Evolutionary conservation across 805 yeast genomes (phyloP).

Genomic region (Ogataea saltuana): DNA sequence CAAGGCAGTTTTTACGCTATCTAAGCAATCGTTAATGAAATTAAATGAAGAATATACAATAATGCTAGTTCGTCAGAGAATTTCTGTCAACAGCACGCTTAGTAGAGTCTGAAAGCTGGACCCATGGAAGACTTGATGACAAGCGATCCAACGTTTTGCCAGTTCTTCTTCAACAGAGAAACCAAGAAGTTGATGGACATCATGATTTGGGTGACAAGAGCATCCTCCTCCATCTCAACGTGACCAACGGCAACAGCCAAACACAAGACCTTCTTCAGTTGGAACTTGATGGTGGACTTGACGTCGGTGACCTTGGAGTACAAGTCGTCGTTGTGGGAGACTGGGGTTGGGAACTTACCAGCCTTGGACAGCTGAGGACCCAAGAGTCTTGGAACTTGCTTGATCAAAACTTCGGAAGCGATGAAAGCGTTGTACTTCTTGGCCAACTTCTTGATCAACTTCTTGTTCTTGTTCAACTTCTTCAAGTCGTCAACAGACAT

Average conservation of each 20-base stretch:
- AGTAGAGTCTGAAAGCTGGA: conserved; percentile 99
- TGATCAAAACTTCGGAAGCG: conserved; percentile 98
- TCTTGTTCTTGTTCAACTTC: conserved; percentile 99
- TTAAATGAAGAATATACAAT: not conserved
- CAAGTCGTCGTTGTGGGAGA: conserved; percentile 98
- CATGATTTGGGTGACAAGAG: conserved; percentile 95
- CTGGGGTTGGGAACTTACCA: conserved; percentile 99
- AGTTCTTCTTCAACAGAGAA: conserved; percentile 99
- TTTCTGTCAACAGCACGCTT: too few relatives aligned
- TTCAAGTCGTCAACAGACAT: conserved; percentile 99
- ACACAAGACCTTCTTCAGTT: conserved; percentile 99
- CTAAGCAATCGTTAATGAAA: not conserved
- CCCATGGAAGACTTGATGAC: conserved; percentile 99
- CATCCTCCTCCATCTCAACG: conserved; percentile 99
- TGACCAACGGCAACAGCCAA: conserved; percentile 99
- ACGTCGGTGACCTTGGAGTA: conserved; percentile 95
- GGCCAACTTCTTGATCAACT: conserved; percentile 98
- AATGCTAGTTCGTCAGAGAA: not conserved
- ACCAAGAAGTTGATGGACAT: conserved; percentile 99
- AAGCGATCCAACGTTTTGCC: conserved; percentile 99
- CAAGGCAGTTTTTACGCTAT: not conserved
- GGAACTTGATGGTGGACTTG: conserved; percentile 99
- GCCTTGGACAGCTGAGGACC: conserved; percentile 99
- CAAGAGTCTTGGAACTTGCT: conserved; percentile 99
- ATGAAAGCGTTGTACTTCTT: conserved; percentile 99